These are phyloP conservation scores for Xylaria palmicola DNA, from an alignment of 495 filamentous ascomycete genomes.

Conservation along the genomic window DNA sequence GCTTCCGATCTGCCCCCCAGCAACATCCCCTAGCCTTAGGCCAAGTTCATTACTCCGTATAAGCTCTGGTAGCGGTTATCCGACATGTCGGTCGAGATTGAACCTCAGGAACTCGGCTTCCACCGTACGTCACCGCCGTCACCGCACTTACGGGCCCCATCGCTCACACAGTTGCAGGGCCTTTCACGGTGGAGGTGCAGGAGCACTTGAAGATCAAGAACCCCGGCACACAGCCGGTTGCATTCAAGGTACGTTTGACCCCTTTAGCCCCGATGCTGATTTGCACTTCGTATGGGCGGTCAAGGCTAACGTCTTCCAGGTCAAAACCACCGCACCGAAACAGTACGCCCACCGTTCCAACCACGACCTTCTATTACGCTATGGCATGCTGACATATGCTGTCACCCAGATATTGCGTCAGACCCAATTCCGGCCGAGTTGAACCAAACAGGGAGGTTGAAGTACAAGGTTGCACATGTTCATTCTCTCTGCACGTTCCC, in stretches of 20 bases:
- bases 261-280: background rate
- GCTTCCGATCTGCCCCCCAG: background rate
- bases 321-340: constrained; percentile 98
- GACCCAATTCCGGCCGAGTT: constrained; percentile 94
- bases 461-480: constrained; percentile 72
- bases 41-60: background rate
- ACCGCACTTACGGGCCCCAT: constrained; percentile 1
- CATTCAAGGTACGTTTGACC: constrained; percentile 78
- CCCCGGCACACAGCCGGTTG: constrained; percentile 72
- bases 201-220: constrained; percentile 82
- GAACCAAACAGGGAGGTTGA: constrained; percentile 84
- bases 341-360: constrained; percentile 63
- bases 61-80: constrained; percentile 8
- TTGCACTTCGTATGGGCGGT: background rate
- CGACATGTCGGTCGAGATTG: constrained; percentile 90
- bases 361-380: constrained; percentile 1
- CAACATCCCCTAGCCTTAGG: background rate
- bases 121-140: constrained; percentile 62
- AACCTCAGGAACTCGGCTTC: constrained; percentile 89
- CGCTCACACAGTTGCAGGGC: constrained; percentile 58
- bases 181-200: constrained; percentile 88
- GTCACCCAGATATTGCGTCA: constrained; percentile 81
- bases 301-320: constrained; percentile 51
- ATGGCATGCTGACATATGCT: constrained; percentile 22
- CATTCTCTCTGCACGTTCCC: constrained; percentile 9